Base-by-base conservation (phyloP, 306 rosid species). In the Sicyos edulis region DNA sequence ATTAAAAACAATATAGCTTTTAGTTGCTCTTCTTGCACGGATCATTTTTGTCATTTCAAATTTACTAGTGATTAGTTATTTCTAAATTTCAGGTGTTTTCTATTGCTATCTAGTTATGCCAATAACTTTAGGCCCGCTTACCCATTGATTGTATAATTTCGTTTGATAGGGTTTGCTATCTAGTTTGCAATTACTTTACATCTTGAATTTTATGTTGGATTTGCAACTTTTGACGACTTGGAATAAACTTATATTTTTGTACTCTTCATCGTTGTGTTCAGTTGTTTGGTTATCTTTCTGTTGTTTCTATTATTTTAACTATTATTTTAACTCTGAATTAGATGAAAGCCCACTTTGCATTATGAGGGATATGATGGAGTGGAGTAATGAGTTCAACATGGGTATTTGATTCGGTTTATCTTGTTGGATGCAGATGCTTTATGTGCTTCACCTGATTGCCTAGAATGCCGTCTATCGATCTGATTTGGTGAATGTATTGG, bases 391-490 rank as follows among this genome's bases (percentile, higher is more conserved):
- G 92, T 79, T 89, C 70, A 69, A 81, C 81, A 83, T 92, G 90
- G 82, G 76, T 92, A 82, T 90, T 88, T 92, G 90, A 88, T 90
- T 92, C 96, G 87, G 93, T 96, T 92, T 86, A 74, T 85, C 87
- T 85, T 90, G 85, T 92, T 92, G 91, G 96, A 88, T 82, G 88
- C 89, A 81, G 96, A 90, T 92, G 97, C 91, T 90, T 92, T 92
- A 71, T 92, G 85, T 88, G 88, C 87, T 88, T 92, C 96, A 88
- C 90, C 93, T 85, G 98, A 88, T 88, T 88, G 82, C 89, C 88
- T 88, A 58, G 86, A 92, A 88, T 90, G 96, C 96, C 86, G 96
- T 86, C 87, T 87, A 54, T 86, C 84, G 77, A 85, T 87, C 89
- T 91, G 88, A 89, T 86, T 87, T 88, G 82, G 86, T 90, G 88